Base-by-base conservation (phyloP, 1,284 basidiomycete species). In the Leccinum pseudoinsigne region DNA sequence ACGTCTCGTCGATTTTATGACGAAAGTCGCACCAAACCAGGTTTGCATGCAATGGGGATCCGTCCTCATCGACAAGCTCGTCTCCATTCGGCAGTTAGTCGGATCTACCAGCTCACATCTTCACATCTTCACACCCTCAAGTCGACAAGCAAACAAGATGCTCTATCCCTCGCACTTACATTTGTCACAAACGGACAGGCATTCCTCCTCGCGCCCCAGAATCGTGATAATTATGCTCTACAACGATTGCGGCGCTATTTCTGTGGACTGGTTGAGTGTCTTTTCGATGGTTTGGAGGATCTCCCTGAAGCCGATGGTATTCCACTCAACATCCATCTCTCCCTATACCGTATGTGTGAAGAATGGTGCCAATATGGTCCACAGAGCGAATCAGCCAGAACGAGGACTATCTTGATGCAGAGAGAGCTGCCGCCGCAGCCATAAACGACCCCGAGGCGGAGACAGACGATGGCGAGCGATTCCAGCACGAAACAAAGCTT, bases 351-450 rank as follows among this genome's bases (percentile, higher is more conserved):
- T 55, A 80, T 95, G 51, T 96, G 95, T 70, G 92, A 95, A 74
- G 95, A 97, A 68, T 98, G 96, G 96, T 97, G 95, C 74, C 88
- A 92, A 68, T 84, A 93, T 60, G 94, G 93, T 7, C 85, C 87
- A 56, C 86, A 93, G 69, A 85, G 87, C 1, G 93, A 94, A 64
- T 79, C 82, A 14, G 86, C 88, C 28, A 92, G 88, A 72, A 90
- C 89, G 64, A 86, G 92, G 59, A 80, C 93, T 56, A 84, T 88
- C 28, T 76, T 85, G 59, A 94, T 94, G 84, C 86, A 34, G 34
- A 94, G 34, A 94, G 86, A 64, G 84, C 86, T 8, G 88, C 88
- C 0, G 86, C 85, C 0, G 84, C 81, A 28, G 83, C 83, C 2
- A 78, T 78, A 45, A 77, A 77, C 23, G 81, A 83, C 36, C 75